These are phyloP conservation scores for Volvariella surrecta DNA, from an alignment of 1,284 basidiomycete genomes.

Conservation along the genomic window DNA sequence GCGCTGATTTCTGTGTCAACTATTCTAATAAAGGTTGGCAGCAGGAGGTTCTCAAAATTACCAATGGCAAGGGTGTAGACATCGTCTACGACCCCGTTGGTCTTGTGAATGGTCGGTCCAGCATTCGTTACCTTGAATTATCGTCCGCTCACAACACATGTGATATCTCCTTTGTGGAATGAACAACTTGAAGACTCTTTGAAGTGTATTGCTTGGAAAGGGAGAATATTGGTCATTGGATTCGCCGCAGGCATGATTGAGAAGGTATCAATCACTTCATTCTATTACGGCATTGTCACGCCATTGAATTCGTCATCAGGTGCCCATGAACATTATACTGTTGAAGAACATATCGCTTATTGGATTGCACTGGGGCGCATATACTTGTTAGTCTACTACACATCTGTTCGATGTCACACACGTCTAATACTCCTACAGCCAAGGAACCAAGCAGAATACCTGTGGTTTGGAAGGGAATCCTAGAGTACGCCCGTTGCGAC, in stretches of 20 bases:
- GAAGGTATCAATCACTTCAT: conserved; percentile 46
- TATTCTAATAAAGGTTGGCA: conserved; percentile 68
- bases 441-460: conserved; percentile 62
- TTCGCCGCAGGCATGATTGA: conserved; percentile 88
- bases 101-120: conserved; percentile 47
- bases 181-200: conserved; percentile 45
- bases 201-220: conserved; percentile 94
- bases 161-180: neutral
- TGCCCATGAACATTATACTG: conserved; percentile 83
- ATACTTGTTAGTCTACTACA: conserved; percentile 39
- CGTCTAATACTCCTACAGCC: conserved; percentile 28
- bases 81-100: conserved; percentile 91
- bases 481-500: conserved; percentile 41
- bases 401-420: conserved; percentile 1
- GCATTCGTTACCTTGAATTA: too few species aligned
- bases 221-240: conserved; percentile 85
- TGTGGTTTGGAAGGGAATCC: conserved; percentile 68
- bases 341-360: conserved; percentile 81
- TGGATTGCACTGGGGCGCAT: conserved; percentile 86
- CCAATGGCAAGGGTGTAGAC: conserved; percentile 77
- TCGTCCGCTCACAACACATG: too few species aligned
- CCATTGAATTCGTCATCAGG: conserved; percentile 27
- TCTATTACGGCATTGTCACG: neutral
- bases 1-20: conserved; percentile 63
- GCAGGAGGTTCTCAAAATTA: conserved; percentile 66